Conservation (phyloP, 495 filamentous ascomycete species). For the Penicillium waksmanii region DNA sequence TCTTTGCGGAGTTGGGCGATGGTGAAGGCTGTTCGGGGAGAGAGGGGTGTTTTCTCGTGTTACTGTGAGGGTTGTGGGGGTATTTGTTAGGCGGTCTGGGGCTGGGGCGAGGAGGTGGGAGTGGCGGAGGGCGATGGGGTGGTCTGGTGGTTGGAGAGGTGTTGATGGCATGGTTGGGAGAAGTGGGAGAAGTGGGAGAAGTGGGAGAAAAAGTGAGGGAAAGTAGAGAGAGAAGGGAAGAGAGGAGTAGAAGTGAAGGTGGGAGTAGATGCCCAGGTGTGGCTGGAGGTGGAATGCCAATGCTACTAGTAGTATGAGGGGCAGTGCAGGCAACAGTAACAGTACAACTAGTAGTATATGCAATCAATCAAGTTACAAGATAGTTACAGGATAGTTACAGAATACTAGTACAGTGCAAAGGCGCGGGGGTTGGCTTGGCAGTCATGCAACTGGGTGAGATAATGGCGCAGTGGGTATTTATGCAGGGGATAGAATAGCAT, state of each 20-base stretch:
- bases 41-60: slow-evolving; percentile 20
- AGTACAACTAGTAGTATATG: too few species aligned
- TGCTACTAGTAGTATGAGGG: neutral
- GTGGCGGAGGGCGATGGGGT: slow-evolving; percentile 30
- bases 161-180: slow-evolving; percentile 16
- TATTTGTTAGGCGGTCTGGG: slow-evolving; percentile 31
- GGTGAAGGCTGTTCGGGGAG: slow-evolving; percentile 18
- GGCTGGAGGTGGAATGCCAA: neutral
- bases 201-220: neutral
- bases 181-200: neutral
- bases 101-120: slow-evolving; percentile 32
- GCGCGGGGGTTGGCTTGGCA: too few species aligned
- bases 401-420: too few species aligned
- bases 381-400: too few species aligned
- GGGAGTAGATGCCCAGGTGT: neutral
- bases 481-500: neutral
- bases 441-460: too few species aligned
- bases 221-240: neutral
- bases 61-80: slow-evolving; percentile 31
- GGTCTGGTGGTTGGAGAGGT: slow-evolving; percentile 22
- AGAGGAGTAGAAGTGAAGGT: neutral
- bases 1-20: slow-evolving; percentile 24
- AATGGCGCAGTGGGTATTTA: too few species aligned
- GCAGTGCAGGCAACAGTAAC: too few species aligned
- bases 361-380: too few species aligned